Conservation (phyloP, 2,329 filamentous ascomycete genomes). For the Alternaria conjuncta region DNA sequence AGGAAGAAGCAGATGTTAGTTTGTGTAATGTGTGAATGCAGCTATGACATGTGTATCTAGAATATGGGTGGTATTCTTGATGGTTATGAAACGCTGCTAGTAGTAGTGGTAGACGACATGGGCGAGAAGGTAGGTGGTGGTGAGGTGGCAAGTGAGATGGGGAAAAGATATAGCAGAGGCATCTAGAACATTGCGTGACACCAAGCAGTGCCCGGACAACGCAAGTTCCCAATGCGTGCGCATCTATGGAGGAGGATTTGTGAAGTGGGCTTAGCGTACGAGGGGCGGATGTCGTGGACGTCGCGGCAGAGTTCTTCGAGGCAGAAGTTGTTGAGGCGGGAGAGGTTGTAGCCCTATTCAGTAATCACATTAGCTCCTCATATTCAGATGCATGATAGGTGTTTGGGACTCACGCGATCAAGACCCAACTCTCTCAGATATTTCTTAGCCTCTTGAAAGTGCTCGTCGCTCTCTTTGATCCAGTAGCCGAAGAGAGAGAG, state of each 20-base stretch:
- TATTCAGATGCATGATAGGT: neutral
- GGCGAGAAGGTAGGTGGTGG: neutral
- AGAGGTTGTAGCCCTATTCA: constrained; percentile 25
- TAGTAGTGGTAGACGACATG: neutral
- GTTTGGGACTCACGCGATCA: constrained; percentile 28
- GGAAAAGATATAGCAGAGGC: neutral
- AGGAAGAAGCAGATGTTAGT: neutral
- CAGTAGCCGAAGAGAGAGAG: constrained; percentile 35
- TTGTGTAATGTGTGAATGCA: neutral
- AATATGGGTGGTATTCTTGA: neutral
- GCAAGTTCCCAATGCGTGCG: constrained; percentile 4
- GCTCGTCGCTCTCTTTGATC: constrained; percentile 26
- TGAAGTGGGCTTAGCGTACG: constrained; percentile 6
- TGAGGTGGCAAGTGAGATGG: neutral
- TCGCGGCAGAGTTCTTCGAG: constrained; percentile 22
- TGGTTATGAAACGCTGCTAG: neutral
- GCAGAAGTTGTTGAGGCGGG: constrained; percentile 18
- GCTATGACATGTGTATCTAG: neutral
- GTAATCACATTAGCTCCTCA: neutral
- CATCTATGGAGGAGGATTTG: constrained; percentile 1
- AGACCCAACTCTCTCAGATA: constrained; percentile 36
- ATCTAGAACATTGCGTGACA: neutral
- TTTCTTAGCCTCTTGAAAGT: constrained; percentile 31
- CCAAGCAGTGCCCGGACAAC: constrained; percentile 1
- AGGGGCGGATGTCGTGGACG: constrained; percentile 3